Conservation (phyloP, 768 basidiomycete genomes). For the Austroboletus festivus region DNA sequence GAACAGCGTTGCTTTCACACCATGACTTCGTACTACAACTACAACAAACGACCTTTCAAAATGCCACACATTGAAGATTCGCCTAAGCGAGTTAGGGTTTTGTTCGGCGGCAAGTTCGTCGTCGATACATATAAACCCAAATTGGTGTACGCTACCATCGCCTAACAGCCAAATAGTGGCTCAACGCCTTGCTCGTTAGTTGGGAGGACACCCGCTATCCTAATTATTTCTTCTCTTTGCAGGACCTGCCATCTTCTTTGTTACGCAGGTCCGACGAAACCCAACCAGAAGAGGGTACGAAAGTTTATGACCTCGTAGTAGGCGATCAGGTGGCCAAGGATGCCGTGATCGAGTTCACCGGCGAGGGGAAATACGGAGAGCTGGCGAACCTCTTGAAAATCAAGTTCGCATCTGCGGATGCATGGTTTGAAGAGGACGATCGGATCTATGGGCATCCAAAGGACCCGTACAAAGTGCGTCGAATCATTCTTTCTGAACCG, state of each 20-base stretch:
- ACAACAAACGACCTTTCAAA: constrained; percentile 34
- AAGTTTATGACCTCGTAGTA: constrained; percentile 47
- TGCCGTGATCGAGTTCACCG: constrained; percentile 37
- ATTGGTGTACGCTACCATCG: constrained; percentile 47
- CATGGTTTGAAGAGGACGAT: constrained; percentile 72
- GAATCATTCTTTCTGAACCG: background rate
- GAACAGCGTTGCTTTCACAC: too few relatives aligned
- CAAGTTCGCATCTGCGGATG: constrained; percentile 48
- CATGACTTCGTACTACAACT: constrained; percentile 18
- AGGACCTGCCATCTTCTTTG: constrained; percentile 44
- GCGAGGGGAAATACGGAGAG: constrained; percentile 30
- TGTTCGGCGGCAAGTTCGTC: constrained; percentile 49
- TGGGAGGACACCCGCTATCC: constrained; percentile 59
- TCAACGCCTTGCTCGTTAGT: constrained; percentile 29
- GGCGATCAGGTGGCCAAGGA: constrained; percentile 36
- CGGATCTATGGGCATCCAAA: constrained; percentile 58
- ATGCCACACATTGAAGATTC: constrained; percentile 47
- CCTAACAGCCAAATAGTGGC: background rate
- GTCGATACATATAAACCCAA: constrained; percentile 57
- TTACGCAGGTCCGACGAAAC: constrained; percentile 32
- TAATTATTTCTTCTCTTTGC: constrained; percentile 48
- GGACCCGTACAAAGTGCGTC: constrained; percentile 65
- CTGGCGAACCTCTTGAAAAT: constrained; percentile 49
- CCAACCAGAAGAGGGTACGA: constrained; percentile 29
- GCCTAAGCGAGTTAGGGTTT: constrained; percentile 50